Evolutionary conservation across 1,284 basidiomycete species (phyloP).

Genomic region (Leccinum holopus): DNA sequence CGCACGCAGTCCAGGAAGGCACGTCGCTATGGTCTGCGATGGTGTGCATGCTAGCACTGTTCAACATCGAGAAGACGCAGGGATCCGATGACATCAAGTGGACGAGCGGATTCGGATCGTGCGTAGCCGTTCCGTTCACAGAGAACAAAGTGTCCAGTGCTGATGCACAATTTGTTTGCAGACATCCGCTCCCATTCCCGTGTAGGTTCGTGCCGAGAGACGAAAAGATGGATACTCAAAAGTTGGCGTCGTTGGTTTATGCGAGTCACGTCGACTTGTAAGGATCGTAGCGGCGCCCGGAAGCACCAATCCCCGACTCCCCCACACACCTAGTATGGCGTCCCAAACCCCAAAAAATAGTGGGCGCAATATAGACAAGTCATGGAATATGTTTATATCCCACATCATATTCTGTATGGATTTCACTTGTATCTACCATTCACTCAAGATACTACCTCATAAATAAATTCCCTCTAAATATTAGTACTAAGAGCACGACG

Average conservation of each 20-base stretch:
- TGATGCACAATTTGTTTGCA: background rate
- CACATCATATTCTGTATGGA: too few relatives aligned
- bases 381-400: too few relatives aligned
- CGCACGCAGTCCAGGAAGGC: background rate
- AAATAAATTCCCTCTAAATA: too few relatives aligned
- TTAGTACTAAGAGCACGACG: too few relatives aligned
- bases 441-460: too few relatives aligned
- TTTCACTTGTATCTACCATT: too few relatives aligned
- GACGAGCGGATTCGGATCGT: background rate
- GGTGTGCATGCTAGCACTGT: background rate
- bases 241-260: background rate
- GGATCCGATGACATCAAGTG: background rate
- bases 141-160: too few relatives aligned
- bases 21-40: background rate
- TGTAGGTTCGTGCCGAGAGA: background rate
- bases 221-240: background rate
- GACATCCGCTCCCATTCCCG: background rate
- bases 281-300: background rate
- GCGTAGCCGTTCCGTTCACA: background rate
- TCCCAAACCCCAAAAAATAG: too few relatives aligned
- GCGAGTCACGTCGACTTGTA: background rate
- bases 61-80: background rate
- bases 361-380: too few relatives aligned
- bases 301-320: too few relatives aligned
- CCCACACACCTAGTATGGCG: too few relatives aligned